phyloP scores from a whole-genome alignment of 2,329 filamentous ascomycete genomes.

The Talaromyces sp. region DNA sequence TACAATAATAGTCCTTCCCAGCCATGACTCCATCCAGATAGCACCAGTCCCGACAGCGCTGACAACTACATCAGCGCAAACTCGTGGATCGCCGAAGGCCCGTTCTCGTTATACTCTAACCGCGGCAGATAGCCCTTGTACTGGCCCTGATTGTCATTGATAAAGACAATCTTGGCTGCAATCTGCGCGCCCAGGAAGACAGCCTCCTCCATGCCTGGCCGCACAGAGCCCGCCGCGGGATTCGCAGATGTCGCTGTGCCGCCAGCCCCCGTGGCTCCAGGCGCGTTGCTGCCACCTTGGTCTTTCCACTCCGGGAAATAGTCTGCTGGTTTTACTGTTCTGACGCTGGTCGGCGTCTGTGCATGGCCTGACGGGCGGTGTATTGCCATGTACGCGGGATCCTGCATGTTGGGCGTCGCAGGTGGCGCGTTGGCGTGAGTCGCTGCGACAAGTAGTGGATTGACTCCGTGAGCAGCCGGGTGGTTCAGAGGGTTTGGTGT shows the following conservation, averaged over 20 bases:
- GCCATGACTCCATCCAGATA: not conserved
- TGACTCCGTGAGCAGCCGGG: conserved; percentile 62
- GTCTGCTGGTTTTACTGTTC: conserved; percentile 69
- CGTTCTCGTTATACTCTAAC: conserved; percentile 64
- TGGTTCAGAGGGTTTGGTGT: conserved; percentile 50
- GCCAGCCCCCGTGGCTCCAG: conserved; percentile 23
- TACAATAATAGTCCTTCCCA: not conserved
- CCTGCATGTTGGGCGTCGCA: conserved; percentile 31
- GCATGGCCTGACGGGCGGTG: conserved; percentile 59
- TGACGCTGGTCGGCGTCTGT: conserved; percentile 80
- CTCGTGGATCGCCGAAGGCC: conserved; percentile 61
- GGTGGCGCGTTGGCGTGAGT: conserved; percentile 51
- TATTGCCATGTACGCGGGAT: conserved; percentile 19
- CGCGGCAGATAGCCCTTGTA: conserved; percentile 67
- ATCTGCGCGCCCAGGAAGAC: conserved; percentile 85
- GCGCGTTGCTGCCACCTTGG: conserved; percentile 40
- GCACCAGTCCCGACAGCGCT: not conserved
- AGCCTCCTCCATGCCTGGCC: conserved; percentile 66
- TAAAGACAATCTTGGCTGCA: conserved; percentile 70
- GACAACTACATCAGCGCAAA: conserved; percentile 27
- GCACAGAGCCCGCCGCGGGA: conserved; percentile 40
- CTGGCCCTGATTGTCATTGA: conserved; percentile 58
- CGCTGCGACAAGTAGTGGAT: conserved; percentile 86
- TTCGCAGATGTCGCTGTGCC: conserved; percentile 13
- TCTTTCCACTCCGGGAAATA: conserved; percentile 92